These are phyloP conservation scores for Colletotrichum plurivorum DNA, from an alignment of 2,329 filamentous ascomycete genomes.

Conservation along the genomic window DNA sequence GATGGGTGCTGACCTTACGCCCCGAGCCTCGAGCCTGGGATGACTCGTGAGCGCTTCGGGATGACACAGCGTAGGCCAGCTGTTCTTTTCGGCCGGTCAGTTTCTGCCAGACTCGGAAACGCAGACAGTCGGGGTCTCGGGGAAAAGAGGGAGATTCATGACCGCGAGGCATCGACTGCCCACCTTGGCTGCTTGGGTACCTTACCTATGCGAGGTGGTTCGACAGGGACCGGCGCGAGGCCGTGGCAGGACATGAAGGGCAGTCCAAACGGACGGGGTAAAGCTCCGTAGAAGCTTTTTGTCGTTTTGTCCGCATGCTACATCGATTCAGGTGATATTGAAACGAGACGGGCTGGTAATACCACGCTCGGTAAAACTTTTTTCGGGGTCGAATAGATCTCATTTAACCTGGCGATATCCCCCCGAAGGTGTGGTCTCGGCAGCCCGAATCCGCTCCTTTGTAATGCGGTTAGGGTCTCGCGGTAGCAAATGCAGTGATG, in stretches of 20 bases:
- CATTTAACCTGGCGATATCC: slow-evolving; percentile 2
- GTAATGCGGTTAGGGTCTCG: background rate
- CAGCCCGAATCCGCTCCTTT: slow-evolving; percentile 8
- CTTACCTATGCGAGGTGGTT: too few relatives aligned
- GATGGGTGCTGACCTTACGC: background rate
- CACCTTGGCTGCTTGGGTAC: background rate
- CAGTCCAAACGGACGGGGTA: slow-evolving; percentile 7
- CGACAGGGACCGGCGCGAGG: too few relatives aligned
- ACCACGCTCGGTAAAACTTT: slow-evolving; percentile 4
- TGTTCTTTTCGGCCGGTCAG: slow-evolving; percentile 24
- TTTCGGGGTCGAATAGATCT: background rate
- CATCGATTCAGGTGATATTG: slow-evolving; percentile 14
- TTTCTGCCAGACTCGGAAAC: slow-evolving; percentile 14
- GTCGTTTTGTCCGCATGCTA: slow-evolving; percentile 15
- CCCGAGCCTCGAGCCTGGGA: slow-evolving; percentile 12
- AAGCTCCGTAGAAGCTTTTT: slow-evolving; percentile 27
- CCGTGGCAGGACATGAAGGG: background rate
- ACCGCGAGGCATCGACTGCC: background rate
- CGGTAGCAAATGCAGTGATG: slow-evolving; percentile 6
- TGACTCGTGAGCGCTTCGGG: slow-evolving; percentile 25
- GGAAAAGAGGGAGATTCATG: background rate
- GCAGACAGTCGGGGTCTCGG: slow-evolving; percentile 6
- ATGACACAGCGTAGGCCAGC: slow-evolving; percentile 37
- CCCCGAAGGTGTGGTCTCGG: background rate
- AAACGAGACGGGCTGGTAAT: slow-evolving; percentile 15